Base-by-base conservation (phyloP, 2,329 filamentous ascomycete genomes). In the Aspergillus latus region DNA sequence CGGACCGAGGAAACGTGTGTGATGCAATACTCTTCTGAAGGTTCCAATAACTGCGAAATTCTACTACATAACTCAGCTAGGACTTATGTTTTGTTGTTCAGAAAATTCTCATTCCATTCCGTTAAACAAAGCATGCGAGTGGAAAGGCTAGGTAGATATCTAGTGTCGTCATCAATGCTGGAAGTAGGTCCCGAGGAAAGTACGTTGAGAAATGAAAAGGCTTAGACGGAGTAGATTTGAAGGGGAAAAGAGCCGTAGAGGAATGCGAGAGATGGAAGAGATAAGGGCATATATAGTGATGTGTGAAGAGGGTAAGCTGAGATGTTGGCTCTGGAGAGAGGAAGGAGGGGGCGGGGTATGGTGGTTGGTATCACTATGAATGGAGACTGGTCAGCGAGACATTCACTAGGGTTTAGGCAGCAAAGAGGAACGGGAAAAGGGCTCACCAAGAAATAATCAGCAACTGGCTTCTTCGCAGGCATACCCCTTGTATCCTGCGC, bases 401-500 rank as follows among this genome's bases (percentile, higher is more conserved):
- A 26, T 11, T 36, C 3, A n/a, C n/a, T 7, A 3, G 2, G 37
- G 4, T 29, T 8, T 45, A 42, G 28, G n/a, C 10, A 9, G n/a
- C 2, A 34, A 16, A 16, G 29, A 42, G 28, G 30, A n/a, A 34
- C 34, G 28, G 32, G 21, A 21, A 21, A 21, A 11, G 44, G 30
- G 59, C 72, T 68, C 62, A 78, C 75, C 75, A 99, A 79, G 74
- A 99, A 99, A 79, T 97, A 99, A 76, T 97, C 93, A 11, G 92
- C 92, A 52, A 96, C 91, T 2, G 94, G 94, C 76, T 97, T 97
- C 83, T 99, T 99, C 2, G 94, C 94, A 57, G 94, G 94, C 94
- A 99, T 99, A 4, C 94, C 94, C 66, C 94, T 84, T 1, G 89
- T 92, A 73, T 97, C 94, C 77, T 99, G 94, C 51, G 94, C 92